Percentiles rank a stretch among this genome's conserved stretches.
These are phyloP conservation scores for Russula sp. DNA, from an alignment of 768 basidiomycete species.

Conservation along the genomic window DNA sequence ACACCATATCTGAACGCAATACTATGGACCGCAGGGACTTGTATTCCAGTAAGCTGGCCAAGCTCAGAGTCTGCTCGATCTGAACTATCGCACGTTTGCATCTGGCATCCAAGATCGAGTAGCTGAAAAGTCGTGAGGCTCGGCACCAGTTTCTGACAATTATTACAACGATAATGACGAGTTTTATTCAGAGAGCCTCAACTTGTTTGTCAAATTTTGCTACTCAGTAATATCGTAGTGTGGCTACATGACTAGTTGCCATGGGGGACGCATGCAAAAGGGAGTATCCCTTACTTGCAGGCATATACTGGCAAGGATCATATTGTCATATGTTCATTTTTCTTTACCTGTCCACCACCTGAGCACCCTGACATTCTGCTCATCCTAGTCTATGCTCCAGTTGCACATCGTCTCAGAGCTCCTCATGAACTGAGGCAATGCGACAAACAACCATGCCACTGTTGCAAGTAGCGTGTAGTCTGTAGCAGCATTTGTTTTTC, in stretches of 20 bases:
- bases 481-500: slow-evolving; percentile 94
- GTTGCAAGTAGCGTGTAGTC: slow-evolving; percentile 80
- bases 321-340: slow-evolving; percentile 65
- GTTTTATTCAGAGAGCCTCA: slow-evolving; percentile 55
- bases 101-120: slow-evolving; percentile 25
- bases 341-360: neutral
- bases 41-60: slow-evolving; percentile 10
- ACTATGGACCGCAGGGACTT: slow-evolving; percentile 9
- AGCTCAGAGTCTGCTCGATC: slow-evolving; percentile 20
- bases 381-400: slow-evolving; percentile 78
- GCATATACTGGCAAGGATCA: slow-evolving; percentile 96
- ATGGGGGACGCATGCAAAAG: slow-evolving; percentile 83
- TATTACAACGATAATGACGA: slow-evolving; percentile 46
- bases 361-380: neutral
- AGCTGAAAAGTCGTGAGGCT: slow-evolving; percentile 37
- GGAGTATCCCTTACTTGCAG: slow-evolving; percentile 83
- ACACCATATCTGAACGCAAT: slow-evolving; percentile 13
- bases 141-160: slow-evolving; percentile 38
- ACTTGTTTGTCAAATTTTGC: slow-evolving; percentile 83
- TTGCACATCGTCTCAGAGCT: slow-evolving; percentile 82
- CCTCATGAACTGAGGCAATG: slow-evolving; percentile 67
- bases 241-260: slow-evolving; percentile 89
- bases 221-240: slow-evolving; percentile 86
- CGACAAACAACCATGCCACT: slow-evolving; percentile 79
- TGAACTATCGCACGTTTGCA: slow-evolving; percentile 26